Evolutionary conservation across 371 early-diverging fungal genomes (phyloP).

Genomic region (Lichtheimia hyalospora): DNA sequence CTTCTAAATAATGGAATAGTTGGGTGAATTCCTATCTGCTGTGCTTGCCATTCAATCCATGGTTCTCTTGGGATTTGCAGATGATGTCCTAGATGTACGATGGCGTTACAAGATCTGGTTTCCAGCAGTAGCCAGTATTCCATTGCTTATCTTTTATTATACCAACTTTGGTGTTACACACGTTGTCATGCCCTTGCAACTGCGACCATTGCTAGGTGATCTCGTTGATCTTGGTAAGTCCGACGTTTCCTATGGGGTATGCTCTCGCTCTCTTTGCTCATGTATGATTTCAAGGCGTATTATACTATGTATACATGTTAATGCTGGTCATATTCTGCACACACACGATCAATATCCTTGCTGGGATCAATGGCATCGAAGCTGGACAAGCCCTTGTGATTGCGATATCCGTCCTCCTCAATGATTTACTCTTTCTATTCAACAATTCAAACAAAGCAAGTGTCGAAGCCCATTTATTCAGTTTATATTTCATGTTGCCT

Average conservation of each 20-base stretch:
- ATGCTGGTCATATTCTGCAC: conserved; percentile 93
- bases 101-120: conserved; percentile 97
- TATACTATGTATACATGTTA: conserved; percentile 94
- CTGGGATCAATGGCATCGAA: conserved; percentile 98
- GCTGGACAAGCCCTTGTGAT: conserved; percentile 92
- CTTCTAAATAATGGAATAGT: conserved; percentile 27
- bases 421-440: conserved; percentile 72
- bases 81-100: conserved; percentile 94
- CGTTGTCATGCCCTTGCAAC: conserved; percentile 82
- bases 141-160: conserved; percentile 92
- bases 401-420: conserved; percentile 77
- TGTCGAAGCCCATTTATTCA: conserved; percentile 76
- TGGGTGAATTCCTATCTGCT: conserved; percentile 87
- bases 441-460: conserved; percentile 49
- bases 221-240: conserved; percentile 78
- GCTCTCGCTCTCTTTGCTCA: too few species aligned
- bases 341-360: conserved; percentile 97
- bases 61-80: conserved; percentile 97
- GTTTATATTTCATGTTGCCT: conserved; percentile 89
- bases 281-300: conserved; percentile 49
- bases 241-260: neutral
- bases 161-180: conserved; percentile 87
- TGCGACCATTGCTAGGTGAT: conserved; percentile 72
- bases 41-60: conserved; percentile 89
- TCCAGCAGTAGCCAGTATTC: conserved; percentile 91